phyloP scores from a whole-genome alignment of 2,329 filamentous ascomycete genomes.

The Aspergillus phoenicis region DNA sequence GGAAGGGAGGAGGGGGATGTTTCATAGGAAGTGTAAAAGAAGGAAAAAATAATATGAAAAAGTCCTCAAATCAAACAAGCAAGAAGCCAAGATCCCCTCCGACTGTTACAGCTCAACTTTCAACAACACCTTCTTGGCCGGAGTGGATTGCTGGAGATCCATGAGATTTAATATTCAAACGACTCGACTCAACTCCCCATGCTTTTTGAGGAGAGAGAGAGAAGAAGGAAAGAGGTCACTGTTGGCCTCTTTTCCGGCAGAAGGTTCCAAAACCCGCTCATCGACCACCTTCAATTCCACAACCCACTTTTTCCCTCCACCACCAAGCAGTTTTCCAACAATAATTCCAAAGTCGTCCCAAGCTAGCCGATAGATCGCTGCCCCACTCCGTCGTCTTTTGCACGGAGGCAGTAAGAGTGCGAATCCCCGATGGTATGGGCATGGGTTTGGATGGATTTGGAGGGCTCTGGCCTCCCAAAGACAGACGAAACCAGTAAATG shows the following conservation, averaged over 20 bases:
- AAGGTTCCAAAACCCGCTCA: background rate
- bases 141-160: background rate
- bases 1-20: background rate
- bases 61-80: background rate
- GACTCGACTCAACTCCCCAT: background rate
- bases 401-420: background rate
- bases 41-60: no score
- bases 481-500: constrained; percentile 25
- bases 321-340: background rate
- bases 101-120: background rate
- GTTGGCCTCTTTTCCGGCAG: background rate
- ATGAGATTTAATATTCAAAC: background rate
- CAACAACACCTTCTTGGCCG: no score
- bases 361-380: constrained; percentile 21
- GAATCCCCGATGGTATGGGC: no score
- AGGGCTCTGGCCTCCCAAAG: background rate
- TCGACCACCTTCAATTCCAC: no score
- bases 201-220: background rate
- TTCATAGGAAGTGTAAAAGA: background rate
- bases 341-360: background rate
- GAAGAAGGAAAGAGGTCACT: no score
- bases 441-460: background rate
- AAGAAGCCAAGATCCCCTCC: background rate
- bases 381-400: background rate
- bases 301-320: background rate